phyloP scores from a whole-genome alignment of 345 rosid species.

The Rhodamnia argentea region DNA sequence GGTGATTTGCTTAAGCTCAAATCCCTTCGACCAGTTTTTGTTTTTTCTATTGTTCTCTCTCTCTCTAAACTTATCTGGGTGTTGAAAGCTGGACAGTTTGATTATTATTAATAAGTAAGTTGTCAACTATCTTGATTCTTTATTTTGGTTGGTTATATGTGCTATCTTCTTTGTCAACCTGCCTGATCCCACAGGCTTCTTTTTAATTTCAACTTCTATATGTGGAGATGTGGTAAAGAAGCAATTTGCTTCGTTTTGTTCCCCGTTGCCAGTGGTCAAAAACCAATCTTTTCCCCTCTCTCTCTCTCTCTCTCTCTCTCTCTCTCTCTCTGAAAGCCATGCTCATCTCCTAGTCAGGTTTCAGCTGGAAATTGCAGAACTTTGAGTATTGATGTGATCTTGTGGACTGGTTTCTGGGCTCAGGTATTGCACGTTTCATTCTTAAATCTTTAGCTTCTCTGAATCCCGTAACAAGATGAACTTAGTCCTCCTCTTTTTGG shows the following conservation, averaged over 20 bases:
- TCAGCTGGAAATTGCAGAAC: not conserved
- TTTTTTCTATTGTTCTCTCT: not conserved
- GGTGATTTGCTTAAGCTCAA: not conserved
- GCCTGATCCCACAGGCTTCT: not conserved
- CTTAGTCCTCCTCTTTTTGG: not conserved
- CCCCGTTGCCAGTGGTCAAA: not conserved
- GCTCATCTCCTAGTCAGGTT: not conserved
- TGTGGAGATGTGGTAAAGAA: not conserved
- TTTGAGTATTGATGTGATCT: not conserved
- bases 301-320: not conserved
- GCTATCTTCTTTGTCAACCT: not conserved
- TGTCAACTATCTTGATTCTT: not conserved
- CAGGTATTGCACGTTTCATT: not conserved
- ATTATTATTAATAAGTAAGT: not conserved
- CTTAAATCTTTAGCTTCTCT: not conserved
- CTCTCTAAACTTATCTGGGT: not conserved
- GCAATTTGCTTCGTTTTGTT: not conserved
- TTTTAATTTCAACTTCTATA: not conserved
- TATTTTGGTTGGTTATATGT: not conserved
- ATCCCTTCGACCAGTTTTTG: not conserved
- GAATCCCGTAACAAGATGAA: not conserved
- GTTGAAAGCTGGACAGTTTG: not conserved
- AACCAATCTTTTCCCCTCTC: not conserved
- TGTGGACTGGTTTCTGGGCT: not conserved
- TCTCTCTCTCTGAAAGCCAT: not conserved